These are phyloP conservation scores for Aechmea fasciata DNA, from an alignment of 176 grass and related monocot genomes.

Conservation along the genomic window DNA sequence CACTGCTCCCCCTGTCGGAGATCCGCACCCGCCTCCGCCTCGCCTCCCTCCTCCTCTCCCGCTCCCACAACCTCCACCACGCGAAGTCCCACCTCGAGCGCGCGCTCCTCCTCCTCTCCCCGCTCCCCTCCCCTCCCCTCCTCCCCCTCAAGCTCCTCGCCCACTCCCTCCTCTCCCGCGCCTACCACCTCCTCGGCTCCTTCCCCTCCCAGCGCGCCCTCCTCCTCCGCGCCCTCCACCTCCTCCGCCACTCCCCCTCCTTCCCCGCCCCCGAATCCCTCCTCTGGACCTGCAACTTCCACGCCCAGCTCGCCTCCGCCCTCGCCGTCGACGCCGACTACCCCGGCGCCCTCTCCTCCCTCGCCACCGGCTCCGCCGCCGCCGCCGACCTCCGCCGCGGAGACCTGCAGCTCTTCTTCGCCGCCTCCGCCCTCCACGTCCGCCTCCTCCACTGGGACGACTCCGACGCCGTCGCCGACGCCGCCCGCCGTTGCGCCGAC, in stretches of 20 bases:
- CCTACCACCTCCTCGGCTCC: conserved; percentile 54
- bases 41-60: conserved; percentile 43
- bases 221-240: conserved; percentile 47
- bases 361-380: conserved; percentile 34
- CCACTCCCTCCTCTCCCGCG: conserved; percentile 60
- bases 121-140: conserved; percentile 50
- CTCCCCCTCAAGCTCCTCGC: conserved; percentile 66
- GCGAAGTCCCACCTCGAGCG: conserved; percentile 85
- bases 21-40: conserved; percentile 71
- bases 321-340: conserved; percentile 61
- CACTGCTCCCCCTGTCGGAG: too few species aligned
- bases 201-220: conserved; percentile 63
- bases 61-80: conserved; percentile 38
- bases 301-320: conserved; percentile 76
- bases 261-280: conserved; percentile 28
- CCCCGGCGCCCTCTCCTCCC: conserved; percentile 46
- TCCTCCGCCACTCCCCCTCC: conserved; percentile 32
- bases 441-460: conserved; percentile 83
- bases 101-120: conserved; percentile 62
- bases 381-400: conserved; percentile 49
- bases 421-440: conserved; percentile 65
- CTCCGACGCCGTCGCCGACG: conserved; percentile 32
- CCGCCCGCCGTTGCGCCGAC: conserved; percentile 25
- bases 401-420: conserved; percentile 92
- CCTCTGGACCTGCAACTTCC: conserved; percentile 77